Conservation (phyloP, 495 filamentous ascomycete species). For the Penicillium bialowiezense region DNA sequence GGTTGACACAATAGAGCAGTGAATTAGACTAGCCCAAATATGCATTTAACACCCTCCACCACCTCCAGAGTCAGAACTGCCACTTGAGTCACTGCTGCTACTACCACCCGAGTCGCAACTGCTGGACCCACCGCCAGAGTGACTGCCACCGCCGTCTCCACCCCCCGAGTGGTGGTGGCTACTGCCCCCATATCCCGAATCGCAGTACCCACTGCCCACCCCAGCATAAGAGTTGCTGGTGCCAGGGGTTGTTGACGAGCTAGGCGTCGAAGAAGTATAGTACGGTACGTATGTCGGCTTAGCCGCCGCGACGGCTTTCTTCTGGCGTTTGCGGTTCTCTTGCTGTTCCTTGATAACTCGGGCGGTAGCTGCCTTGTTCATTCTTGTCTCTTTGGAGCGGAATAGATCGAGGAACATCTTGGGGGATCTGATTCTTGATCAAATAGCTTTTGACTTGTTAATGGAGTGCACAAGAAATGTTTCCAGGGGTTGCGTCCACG, state of each 20-base stretch:
- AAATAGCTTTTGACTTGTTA: too few species aligned
- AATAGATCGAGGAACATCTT: conserved; percentile 1
- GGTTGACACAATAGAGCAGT: too few species aligned
- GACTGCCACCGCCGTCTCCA: neutral
- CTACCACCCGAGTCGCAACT: neutral
- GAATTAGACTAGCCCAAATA: too few species aligned
- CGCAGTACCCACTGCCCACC: neutral
- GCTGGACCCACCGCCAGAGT: neutral
- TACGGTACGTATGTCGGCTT: neutral
- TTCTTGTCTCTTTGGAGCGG: neutral
- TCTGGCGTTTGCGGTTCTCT: neutral
- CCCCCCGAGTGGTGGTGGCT: neutral
- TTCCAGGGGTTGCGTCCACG: too few species aligned
- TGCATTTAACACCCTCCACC: too few species aligned
- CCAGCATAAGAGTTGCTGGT: neutral
- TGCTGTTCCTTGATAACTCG: neutral
- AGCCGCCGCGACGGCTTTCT: neutral
- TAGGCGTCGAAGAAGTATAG: neutral
- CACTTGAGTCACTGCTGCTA: neutral
- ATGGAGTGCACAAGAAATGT: too few species aligned
- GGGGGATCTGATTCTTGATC: too few species aligned
- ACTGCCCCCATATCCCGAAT: neutral
- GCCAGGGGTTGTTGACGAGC: neutral
- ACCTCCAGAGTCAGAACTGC: neutral
- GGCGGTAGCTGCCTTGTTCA: neutral